These are phyloP conservation scores for Alliaria petiolata DNA, from an alignment of 345 rosid genomes.

Conservation along the genomic window DNA sequence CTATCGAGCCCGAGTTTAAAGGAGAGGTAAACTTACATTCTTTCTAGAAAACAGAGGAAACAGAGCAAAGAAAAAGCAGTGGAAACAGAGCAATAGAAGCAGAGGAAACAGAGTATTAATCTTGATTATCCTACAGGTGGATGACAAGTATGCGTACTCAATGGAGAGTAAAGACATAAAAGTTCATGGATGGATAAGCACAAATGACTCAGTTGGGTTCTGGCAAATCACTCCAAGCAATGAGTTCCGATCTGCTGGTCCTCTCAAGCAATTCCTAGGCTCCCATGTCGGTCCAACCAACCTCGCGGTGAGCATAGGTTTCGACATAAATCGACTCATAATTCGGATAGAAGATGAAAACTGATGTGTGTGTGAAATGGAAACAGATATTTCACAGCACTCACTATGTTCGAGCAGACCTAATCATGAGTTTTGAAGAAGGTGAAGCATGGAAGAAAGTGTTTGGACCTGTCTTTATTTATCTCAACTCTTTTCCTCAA, in stretches of 20 bases:
- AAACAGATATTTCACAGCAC: constrained; percentile 75
- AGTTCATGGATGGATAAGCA: constrained; percentile 92
- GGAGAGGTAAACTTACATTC: constrained; percentile 58
- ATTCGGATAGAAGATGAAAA: background rate
- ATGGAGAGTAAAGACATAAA: constrained; percentile 55
- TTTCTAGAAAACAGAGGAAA: background rate
- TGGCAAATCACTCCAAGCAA: constrained; percentile 98
- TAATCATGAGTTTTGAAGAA: constrained; percentile 45
- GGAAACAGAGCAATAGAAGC: too few species aligned
- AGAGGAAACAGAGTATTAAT: constrained; percentile 12
- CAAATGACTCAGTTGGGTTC: constrained; percentile 62
- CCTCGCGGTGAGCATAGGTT: constrained; percentile 60
- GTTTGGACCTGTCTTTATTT: constrained; percentile 76
- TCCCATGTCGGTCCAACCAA: constrained; percentile 86
- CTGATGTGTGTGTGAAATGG: background rate
- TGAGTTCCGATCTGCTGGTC: constrained; percentile 89
- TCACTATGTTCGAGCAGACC: constrained; percentile 80
- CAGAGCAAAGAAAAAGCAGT: background rate
- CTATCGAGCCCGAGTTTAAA: constrained; percentile 60
- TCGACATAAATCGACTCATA: background rate
- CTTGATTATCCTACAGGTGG: constrained; percentile 47
- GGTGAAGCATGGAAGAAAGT: constrained; percentile 91
- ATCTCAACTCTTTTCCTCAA: constrained; percentile 55
- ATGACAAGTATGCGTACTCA: constrained; percentile 86
- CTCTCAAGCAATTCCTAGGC: constrained; percentile 70